Conservation (phyloP, 768 basidiomycete genomes). For the Podaxis sp. region DNA sequence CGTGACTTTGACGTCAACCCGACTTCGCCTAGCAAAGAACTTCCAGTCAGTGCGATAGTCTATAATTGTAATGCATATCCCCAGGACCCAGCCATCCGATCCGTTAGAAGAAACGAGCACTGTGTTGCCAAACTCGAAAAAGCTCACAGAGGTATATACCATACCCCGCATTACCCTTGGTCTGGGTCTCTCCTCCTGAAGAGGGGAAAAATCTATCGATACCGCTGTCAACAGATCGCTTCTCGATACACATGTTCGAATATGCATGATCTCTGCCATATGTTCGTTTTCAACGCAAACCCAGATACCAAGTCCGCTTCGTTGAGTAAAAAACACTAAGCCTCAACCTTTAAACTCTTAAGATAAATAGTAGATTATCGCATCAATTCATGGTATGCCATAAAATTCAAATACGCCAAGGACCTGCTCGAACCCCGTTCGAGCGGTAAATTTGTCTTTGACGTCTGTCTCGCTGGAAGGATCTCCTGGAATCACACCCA, state of each 20-base stretch:
- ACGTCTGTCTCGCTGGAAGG: not conserved
- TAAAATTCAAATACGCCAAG: too few species aligned
- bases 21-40: not conserved
- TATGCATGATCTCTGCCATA: not conserved
- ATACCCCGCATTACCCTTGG: not conserved
- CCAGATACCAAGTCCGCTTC: not conserved
- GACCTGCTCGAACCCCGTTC: too few species aligned
- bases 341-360: not conserved
- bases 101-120: not conserved
- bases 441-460: too few species aligned
- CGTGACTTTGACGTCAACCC: slow-evolving; percentile 11
- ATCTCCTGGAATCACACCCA: not conserved
- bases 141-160: not conserved
- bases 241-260: slow-evolving; percentile 9
- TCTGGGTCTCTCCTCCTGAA: not conserved
- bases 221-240: slow-evolving; percentile 2
- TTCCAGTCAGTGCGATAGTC: not conserved
- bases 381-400: too few species aligned
- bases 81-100: not conserved
- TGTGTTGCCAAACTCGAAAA: not conserved
- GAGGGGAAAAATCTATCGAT: not conserved
- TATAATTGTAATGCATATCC: not conserved
- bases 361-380: not conserved
- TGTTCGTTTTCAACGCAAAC: not conserved
- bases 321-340: not conserved